These are phyloP conservation scores for Austroboletus novae-zelandiae DNA, from an alignment of 1,284 basidiomycete species.

Conservation along the genomic window DNA sequence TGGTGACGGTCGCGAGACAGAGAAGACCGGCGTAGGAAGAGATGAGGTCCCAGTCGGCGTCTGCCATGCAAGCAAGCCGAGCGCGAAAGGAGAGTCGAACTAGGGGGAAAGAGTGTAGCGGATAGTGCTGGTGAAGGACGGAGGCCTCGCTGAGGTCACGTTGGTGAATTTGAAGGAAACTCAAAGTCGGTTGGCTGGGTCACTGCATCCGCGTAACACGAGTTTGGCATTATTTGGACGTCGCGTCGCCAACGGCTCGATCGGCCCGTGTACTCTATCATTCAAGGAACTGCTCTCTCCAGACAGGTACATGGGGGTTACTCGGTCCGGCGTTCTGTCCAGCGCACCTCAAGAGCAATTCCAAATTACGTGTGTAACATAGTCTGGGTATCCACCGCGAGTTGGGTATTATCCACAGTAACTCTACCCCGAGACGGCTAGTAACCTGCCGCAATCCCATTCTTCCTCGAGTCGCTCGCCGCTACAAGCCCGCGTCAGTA, in stretches of 20 bases:
- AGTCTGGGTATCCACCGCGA: neutral
- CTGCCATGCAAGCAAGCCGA: constrained; percentile 14
- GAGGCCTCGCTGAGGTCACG: neutral
- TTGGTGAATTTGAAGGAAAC: neutral
- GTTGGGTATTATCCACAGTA: neutral
- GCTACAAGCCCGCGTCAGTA: constrained; percentile 41
- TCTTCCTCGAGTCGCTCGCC: constrained; percentile 82
- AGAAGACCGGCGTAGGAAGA: constrained; percentile 68
- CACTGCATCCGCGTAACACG: neutral
- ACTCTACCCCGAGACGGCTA: constrained; percentile 30
- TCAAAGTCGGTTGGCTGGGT: neutral
- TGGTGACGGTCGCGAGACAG: constrained; percentile 54
- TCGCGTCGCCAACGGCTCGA: no score
- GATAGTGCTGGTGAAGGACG: no score
- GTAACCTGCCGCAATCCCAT: constrained; percentile 80
- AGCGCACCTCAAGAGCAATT: no score
- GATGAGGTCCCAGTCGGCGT: constrained; percentile 54
- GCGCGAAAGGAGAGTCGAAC: neutral
- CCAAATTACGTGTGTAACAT: no score
- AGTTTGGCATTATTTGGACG: constrained; percentile 20
- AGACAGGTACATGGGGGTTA: no score
- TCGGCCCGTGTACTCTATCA: no score
- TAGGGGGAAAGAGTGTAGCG: neutral
- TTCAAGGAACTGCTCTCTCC: no score
- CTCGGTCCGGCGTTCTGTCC: no score